A percentile compares a stretch with the other conserved stretches of the same genome.
These are phyloP conservation scores for Brassica hybrid DNA, from an alignment of 441 rosid species.

Conservation along the genomic window DNA sequence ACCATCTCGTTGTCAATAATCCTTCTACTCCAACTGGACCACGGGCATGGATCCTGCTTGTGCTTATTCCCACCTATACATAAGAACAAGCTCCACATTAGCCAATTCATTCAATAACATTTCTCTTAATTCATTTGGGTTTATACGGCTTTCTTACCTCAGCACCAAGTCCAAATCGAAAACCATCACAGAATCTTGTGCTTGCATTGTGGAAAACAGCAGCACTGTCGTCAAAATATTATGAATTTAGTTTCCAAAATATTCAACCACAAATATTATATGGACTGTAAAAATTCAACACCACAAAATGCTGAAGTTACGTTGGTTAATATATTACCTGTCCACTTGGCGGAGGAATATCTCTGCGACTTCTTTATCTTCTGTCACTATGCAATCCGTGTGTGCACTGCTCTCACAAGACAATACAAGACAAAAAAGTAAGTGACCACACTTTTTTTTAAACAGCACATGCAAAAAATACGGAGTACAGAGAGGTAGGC, in stretches of 20 bases:
- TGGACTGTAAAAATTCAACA: not conserved
- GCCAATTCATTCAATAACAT: not conserved
- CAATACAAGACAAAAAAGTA: slow-evolving; percentile 16
- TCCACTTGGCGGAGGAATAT: slow-evolving; percentile 81
- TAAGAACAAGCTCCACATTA: slow-evolving; percentile 13
- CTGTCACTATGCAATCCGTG: slow-evolving; percentile 91
- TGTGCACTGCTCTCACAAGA: slow-evolving; percentile 72
- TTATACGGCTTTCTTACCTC: slow-evolving; percentile 61
- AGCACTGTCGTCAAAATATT: slow-evolving; percentile 63
- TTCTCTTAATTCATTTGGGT: not conserved
- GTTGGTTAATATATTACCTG: slow-evolving; percentile 50
- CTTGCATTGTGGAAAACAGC: slow-evolving; percentile 99
- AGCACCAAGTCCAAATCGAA: slow-evolving; percentile 97
- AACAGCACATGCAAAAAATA: slow-evolving; percentile 30
- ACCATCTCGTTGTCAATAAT: slow-evolving; percentile 94
- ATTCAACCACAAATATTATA: slow-evolving; percentile 1
- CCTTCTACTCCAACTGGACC: slow-evolving; percentile 99
- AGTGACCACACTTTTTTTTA: slow-evolving; percentile 19
- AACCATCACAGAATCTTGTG: slow-evolving; percentile 95
- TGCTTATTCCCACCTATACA: slow-evolving; percentile 93
- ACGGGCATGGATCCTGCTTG: slow-evolving; percentile 97
- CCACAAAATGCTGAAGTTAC: not conserved
- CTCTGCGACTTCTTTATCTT: slow-evolving; percentile 73
- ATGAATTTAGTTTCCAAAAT: slow-evolving; percentile 1
- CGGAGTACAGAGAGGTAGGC: slow-evolving; percentile 27